These are phyloP conservation scores for Epichloe coenophiala DNA, from an alignment of 2,329 filamentous ascomycete species.

Conservation along the genomic window DNA sequence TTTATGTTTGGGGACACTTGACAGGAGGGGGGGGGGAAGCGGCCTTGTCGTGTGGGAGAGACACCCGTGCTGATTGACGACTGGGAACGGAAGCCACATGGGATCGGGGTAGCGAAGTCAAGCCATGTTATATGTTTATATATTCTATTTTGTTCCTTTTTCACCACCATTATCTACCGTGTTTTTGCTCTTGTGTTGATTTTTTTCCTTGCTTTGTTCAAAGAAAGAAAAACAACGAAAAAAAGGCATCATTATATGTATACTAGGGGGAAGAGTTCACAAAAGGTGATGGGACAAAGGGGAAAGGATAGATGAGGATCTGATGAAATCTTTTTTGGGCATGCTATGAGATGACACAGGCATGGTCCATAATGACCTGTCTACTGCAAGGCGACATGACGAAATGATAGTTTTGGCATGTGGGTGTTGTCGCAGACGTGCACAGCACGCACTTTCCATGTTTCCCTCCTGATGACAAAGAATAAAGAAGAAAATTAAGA, in stretches of 20 bases:
- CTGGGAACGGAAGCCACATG: background rate
- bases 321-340: background rate
- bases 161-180: background rate
- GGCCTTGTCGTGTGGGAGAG: background rate
- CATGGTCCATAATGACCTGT: background rate
- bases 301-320: background rate
- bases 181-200: background rate
- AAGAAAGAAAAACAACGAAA: background rate
- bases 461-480: background rate
- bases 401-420: background rate
- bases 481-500: no score
- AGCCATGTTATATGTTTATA: background rate
- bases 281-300: background rate
- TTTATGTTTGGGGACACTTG: conserved; percentile 5
- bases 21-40: background rate
- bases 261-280: background rate
- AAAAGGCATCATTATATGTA: background rate
- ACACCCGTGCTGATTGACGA: background rate
- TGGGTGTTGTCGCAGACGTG: background rate
- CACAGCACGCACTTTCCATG: background rate
- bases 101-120: background rate
- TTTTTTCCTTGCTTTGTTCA: no score
- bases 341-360: background rate
- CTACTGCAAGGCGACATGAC: background rate
- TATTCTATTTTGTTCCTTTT: background rate